Base-by-base conservation (phyloP, 225 moss, liverwort and hornwort genomes). In the Rhytidiadelphus loreus region DNA sequence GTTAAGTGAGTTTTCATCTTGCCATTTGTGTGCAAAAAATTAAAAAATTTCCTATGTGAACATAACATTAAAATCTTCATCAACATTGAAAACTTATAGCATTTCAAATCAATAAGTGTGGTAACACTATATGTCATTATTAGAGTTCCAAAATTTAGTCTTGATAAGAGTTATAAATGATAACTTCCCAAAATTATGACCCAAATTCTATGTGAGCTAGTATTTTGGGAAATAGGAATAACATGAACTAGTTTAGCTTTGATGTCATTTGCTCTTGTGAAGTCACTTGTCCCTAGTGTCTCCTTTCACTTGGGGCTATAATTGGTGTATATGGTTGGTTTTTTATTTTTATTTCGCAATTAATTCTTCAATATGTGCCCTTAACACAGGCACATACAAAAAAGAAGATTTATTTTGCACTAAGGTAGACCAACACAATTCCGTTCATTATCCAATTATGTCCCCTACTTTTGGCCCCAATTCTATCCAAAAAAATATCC, bases 301-400 rank as follows among this genome's bases (percentile, higher is more conserved):
- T 50, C 0, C 13, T 6, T 23, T 50, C 13, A 75, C 4, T 2
- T 35, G 0, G 3, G 1, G 13, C 4, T 2, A 0, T n/a, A 2
- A 4, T 17, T 20, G 22, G 11, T 58, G 5, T 58, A 5, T 4
- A 4, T 23, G 24, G 23, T 23, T 57, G 22, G 2, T 69, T 21
- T 13, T 39, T n/a, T 14, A 14, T 4, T 39, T 12, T 7, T 4
- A n/a, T 23, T 35, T 65, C 14, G 3, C 25, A 70, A 15, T 41
- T 25, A 4, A 70, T 41, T 41, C 26, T 26, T 43, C 16, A 28
- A 26, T 26, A 41, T 70, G 8, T 70, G 11, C 25, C 8, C 13
- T 9, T 35, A 3, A 9, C 3, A 7, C 20, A 28, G 6, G 23
- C 13, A 14, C 14, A 25, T 8, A 39, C 11, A 65, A 1, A 21